These are phyloP conservation scores for Neoboletus subvelutipes DNA, from an alignment of 768 basidiomycete species.

Conservation along the genomic window DNA sequence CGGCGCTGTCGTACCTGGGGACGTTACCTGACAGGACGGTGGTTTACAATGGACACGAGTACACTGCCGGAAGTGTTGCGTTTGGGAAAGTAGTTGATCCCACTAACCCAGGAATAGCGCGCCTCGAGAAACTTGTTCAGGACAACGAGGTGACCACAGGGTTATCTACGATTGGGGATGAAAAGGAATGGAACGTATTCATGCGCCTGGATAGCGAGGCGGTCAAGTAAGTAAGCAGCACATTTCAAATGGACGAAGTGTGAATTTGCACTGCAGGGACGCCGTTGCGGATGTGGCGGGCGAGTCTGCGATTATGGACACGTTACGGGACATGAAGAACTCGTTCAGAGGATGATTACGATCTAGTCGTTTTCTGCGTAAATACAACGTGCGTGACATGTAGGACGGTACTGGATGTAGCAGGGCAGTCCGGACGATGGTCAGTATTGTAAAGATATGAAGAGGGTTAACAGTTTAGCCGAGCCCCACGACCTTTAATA, in stretches of 20 bases:
- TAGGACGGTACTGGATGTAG: not conserved
- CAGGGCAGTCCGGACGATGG: not conserved
- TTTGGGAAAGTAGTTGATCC: slow-evolving; percentile 70
- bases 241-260: not conserved
- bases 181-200: slow-evolving; percentile 95
- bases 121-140: slow-evolving; percentile 56
- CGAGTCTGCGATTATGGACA: slow-evolving; percentile 65
- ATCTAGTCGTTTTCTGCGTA: not conserved
- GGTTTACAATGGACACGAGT: slow-evolving; percentile 91
- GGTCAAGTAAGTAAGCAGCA: slow-evolving; percentile 52
- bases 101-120: slow-evolving; percentile 56
- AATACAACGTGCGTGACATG: not conserved
- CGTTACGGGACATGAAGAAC: slow-evolving; percentile 83
- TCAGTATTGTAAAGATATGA: slow-evolving; percentile 6
- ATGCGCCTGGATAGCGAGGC: slow-evolving; percentile 71
- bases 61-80: slow-evolving; percentile 70
- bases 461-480: slow-evolving; percentile 1
- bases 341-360: slow-evolving; percentile 53
- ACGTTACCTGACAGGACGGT: slow-evolving; percentile 77
- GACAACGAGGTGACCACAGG: slow-evolving; percentile 71
- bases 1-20: slow-evolving; percentile 64
- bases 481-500: slow-evolving; percentile 62
- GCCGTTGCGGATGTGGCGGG: slow-evolving; percentile 43
- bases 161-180: slow-evolving; percentile 85
- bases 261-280: slow-evolving; percentile 39